Evolutionary conservation across 768 basidiomycete species (phyloP).

Genomic region (Pleurotus platypus): DNA sequence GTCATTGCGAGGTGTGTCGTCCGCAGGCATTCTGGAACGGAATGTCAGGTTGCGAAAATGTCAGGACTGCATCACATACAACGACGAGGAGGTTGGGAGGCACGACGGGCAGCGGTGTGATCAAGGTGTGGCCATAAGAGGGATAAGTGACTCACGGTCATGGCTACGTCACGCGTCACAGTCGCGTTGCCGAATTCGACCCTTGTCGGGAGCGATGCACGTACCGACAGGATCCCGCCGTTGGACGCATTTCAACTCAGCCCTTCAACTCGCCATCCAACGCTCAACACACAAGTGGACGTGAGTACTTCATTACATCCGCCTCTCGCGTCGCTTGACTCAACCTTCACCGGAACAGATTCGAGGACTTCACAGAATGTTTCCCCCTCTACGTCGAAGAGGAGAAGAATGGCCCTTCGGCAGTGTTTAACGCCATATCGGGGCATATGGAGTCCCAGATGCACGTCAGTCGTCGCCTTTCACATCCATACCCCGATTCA

Average conservation of each 20-base stretch:
- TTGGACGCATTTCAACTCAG: slow-evolving; percentile 55
- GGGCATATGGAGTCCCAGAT: slow-evolving; percentile 54
- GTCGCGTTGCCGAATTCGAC: neutral
- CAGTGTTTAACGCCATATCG: slow-evolving; percentile 63
- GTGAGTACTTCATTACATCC: slow-evolving; percentile 27
- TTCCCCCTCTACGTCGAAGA: slow-evolving; percentile 65
- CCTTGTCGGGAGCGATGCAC: slow-evolving; percentile 28
- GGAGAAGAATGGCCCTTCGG: slow-evolving; percentile 57
- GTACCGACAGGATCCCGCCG: slow-evolving; percentile 47
- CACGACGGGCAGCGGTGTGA: neutral
- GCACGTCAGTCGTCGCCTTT: slow-evolving; percentile 7
- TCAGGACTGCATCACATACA: neutral
- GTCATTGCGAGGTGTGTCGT: slow-evolving; percentile 28
- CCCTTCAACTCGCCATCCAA: slow-evolving; percentile 52
- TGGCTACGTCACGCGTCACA: slow-evolving; percentile 9
- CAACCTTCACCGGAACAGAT: slow-evolving; percentile 25
- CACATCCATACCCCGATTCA: slow-evolving; percentile 1
- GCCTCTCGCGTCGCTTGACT: neutral
- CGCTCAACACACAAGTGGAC: slow-evolving; percentile 58
- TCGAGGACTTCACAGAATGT: slow-evolving; percentile 60
- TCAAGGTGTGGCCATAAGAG: too few species aligned
- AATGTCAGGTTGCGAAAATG: neutral
- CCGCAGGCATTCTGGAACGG: slow-evolving; percentile 12
- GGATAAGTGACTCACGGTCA: neutral
- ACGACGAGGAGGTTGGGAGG: neutral